Evolutionary conservation across 805 yeast species (phyloP).

Genomic region (Wickerhamiella alocasiicola): DNA sequence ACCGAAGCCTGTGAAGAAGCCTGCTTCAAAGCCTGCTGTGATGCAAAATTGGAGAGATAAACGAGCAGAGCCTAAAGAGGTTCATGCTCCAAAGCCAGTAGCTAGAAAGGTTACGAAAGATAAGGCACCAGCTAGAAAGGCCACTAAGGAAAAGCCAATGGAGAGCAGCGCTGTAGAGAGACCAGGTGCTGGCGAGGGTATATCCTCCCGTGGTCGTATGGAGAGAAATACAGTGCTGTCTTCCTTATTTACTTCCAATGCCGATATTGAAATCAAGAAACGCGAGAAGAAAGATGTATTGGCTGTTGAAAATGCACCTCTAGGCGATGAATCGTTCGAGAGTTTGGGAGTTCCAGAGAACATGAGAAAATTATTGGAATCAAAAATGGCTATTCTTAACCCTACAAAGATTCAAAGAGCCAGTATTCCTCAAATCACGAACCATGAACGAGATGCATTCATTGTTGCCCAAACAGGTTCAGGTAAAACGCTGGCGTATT

Average conservation of each 20-base stretch:
- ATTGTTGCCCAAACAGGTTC: constrained; percentile 98
- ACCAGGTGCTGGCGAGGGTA: too few species aligned
- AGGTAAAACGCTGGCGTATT: constrained; percentile 85
- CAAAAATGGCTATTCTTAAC: constrained; percentile 34
- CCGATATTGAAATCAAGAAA: constrained; percentile 32
- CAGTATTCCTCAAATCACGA: constrained; percentile 52
- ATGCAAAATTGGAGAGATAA: constrained; percentile 31
- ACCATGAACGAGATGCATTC: constrained; percentile 50
- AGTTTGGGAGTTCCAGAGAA: constrained; percentile 55
- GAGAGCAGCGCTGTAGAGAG: too few species aligned
- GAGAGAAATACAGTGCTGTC: constrained; percentile 55
- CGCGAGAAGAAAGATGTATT: constrained; percentile 11
- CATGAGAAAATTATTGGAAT: constrained; percentile 42
- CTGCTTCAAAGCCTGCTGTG: constrained; percentile 5
- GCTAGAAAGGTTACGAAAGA: background rate
- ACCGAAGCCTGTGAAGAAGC: too few species aligned
- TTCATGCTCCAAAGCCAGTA: background rate
- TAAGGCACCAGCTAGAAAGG: background rate
- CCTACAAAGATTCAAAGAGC: constrained; percentile 85
- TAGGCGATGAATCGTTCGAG: constrained; percentile 52
- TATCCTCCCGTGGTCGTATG: too few species aligned
- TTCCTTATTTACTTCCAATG: constrained; percentile 67
- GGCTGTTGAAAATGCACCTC: constrained; percentile 79
- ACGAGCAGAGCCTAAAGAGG: constrained; percentile 13
- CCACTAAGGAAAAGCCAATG: too few species aligned